Base-by-base conservation (phyloP, 75 land plant genomes). In the Chamaecyparis obtusa region DNA sequence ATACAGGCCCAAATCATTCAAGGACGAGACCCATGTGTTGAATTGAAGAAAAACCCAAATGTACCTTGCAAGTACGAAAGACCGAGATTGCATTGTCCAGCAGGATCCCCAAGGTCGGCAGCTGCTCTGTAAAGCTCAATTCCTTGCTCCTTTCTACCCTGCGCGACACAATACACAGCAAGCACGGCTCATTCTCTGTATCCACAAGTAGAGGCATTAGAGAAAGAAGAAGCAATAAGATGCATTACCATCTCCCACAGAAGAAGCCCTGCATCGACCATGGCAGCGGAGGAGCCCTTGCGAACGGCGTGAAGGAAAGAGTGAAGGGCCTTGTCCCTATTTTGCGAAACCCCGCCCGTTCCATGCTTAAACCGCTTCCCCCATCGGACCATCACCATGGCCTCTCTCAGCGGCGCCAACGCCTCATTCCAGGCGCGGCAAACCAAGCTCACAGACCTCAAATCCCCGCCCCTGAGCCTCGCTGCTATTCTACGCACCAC, bases 361-460 rank as follows among this genome's bases (percentile, higher is more conserved):
- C 97, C 97, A 88, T 96, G 97, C 91, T 96, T 96, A 82, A 91
- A 96, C 64, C 90, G 86, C 90, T 96, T 96, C 16, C 98, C 98
- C 93, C 94, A 91, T 32, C 85, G 87, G 33, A 94, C 86, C 32
- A 93, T 86, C 84, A 90, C 72, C 95, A 95, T 94, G 32, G 94
- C 97, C 89, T 95, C 98, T 79, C 98, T 88, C 44, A 96, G 93
- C 81, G 97, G 94, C 43, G 86, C 89, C 37, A 96, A 90, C 46
- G 93, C 97, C 85, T 94, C 90, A 83, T 87, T 56, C 98, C 98
- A 96, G 2, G 98, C 64, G 67, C 89, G 89, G 93, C 98, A 96
- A 24, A 94, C 95, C 86, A 85, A 37, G 79, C 94, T 94, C 41
- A 94, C 95, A 8, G 97, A 87, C 86, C 87, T 88, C n/a, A 96